These are phyloP conservation scores for Citrus medica DNA, from an alignment of 345 rosid species.

Conservation along the genomic window DNA sequence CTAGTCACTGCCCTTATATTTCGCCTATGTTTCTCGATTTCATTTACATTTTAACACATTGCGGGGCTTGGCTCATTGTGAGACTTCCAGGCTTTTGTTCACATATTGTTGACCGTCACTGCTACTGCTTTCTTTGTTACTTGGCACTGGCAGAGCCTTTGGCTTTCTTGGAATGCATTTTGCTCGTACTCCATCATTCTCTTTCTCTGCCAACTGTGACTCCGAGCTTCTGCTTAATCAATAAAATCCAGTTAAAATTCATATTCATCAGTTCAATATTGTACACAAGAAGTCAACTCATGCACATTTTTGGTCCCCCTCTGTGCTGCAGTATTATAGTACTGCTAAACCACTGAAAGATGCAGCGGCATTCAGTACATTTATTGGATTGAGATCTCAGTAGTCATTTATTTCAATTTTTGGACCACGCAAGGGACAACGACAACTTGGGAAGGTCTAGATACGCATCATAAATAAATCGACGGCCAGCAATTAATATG, in stretches of 20 bases:
- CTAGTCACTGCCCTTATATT: background rate
- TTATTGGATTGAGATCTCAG: background rate
- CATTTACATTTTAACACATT: background rate
- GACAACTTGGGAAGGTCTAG: background rate
- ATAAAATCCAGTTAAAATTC: background rate
- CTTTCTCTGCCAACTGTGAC: slow-evolving; percentile 17
- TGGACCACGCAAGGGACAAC: background rate
- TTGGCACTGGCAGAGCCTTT: background rate
- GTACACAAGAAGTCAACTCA: background rate
- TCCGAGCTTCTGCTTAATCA: slow-evolving; percentile 19
- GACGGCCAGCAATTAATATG: background rate
- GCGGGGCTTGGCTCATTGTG: background rate
- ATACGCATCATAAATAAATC: background rate
- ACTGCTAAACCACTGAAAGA: background rate
- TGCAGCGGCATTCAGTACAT: background rate
- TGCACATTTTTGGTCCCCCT: background rate
- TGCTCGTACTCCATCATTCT: slow-evolving; percentile 21
- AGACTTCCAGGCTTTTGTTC: background rate
- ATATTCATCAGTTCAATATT: background rate
- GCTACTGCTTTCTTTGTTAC: background rate
- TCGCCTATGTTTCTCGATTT: slow-evolving; percentile 2
- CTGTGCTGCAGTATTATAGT: background rate
- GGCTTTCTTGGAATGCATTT: slow-evolving; percentile 28
- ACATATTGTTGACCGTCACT: background rate
- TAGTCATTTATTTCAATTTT: background rate